Percentiles rank a stretch among this genome's conserved stretches.
Evolutionary conservation across 331 rosid species (phyloP).

Genomic region (Prunus yedoensis): DNA sequence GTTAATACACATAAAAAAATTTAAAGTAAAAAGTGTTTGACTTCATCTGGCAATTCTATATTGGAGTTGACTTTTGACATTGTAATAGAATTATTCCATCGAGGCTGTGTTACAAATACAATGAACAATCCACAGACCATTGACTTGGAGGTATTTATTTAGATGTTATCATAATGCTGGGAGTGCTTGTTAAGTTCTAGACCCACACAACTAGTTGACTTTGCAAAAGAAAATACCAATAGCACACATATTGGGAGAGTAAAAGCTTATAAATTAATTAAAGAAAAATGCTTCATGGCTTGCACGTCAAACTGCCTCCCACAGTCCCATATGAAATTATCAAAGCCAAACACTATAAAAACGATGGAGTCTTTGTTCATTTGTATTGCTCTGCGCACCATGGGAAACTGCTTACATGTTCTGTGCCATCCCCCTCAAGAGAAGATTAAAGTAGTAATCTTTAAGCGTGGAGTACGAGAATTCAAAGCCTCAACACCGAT

Average conservation of each 20-base stretch:
- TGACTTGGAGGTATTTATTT: not conserved
- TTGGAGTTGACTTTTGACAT: conserved; percentile 5
- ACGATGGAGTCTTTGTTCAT: not conserved
- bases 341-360: conserved; percentile 12
- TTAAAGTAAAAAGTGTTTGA: not conserved
- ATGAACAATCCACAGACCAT: not conserved
- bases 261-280: conserved; percentile 1
- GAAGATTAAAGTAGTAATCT: conserved; percentile 25
- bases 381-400: not conserved
- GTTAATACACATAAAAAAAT: not conserved
- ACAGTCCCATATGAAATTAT: not conserved
- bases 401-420: conserved; percentile 41
- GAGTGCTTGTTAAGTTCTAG: not conserved
- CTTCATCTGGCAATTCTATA: not conserved
- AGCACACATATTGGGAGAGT: not conserved
- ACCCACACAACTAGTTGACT: conserved; percentile 8
- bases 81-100: not conserved
- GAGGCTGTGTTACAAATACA: not conserved
- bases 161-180: not conserved
- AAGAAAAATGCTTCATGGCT: conserved; percentile 9
- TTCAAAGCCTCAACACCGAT: conserved; percentile 11
- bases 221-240: too few species aligned
- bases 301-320: conserved; percentile 25
- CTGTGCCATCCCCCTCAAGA: not conserved
- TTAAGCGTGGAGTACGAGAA: conserved; percentile 14